phyloP scores from a whole-genome alignment of 352 stramenopile species.

The Pythium rishiriense region DNA sequence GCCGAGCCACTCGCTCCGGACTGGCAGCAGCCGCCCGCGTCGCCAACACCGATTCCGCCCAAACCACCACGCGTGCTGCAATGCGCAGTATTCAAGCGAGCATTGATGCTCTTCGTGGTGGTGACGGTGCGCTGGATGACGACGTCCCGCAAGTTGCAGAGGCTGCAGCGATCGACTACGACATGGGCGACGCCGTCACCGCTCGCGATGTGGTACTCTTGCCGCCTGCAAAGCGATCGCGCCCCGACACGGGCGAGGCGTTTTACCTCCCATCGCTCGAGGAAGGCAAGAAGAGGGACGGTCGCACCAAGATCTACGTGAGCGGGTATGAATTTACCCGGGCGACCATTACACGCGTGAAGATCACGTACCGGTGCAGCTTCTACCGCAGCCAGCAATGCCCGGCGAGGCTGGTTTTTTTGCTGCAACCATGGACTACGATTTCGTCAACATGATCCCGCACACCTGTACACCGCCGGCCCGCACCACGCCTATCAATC shows the following conservation, averaged over 20 bases:
- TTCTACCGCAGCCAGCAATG: slow-evolving; percentile 12
- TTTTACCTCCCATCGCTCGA: too few species aligned
- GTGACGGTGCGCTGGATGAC: too few species aligned
- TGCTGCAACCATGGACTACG: slow-evolving; percentile 11
- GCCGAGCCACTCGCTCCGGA: too few species aligned
- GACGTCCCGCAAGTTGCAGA: too few species aligned
- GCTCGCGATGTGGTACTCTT: too few species aligned
- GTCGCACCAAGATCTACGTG: slow-evolving; percentile 11
- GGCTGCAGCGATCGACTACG: too few species aligned
- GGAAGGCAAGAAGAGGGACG: slow-evolving; percentile 9
- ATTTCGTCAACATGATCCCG: slow-evolving; percentile 4
- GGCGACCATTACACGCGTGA: background rate
- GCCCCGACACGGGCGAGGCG: too few species aligned
- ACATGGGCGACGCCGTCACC: too few species aligned
- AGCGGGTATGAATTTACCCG: slow-evolving; percentile 7
- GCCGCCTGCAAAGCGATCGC: too few species aligned
- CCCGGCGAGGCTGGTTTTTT: slow-evolving; percentile 4
- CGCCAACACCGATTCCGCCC: background rate
- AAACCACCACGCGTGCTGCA: background rate
- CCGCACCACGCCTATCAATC: background rate
- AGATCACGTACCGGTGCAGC: slow-evolving; percentile 15
- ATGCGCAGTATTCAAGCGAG: background rate
- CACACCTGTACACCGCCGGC: slow-evolving; percentile 11
- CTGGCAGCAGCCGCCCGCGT: background rate
- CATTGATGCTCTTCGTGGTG: too few species aligned